Evolutionary conservation across 2,329 filamentous ascomycete species (phyloP).

Genomic region (Pseudovirgaria hyperparasitica): DNA sequence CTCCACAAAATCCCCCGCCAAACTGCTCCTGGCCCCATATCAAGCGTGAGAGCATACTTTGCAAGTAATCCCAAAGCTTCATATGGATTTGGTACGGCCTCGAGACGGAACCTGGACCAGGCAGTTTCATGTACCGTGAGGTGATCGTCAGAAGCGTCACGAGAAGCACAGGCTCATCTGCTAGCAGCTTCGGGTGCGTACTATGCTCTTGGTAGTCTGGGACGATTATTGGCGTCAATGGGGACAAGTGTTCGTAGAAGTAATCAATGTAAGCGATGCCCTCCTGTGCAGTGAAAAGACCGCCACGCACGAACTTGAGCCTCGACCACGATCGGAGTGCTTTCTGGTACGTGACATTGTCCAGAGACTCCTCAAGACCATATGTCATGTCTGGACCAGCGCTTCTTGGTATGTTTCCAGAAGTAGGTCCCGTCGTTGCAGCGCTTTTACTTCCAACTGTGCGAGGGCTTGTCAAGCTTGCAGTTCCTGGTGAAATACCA

Average conservation of each 20-base stretch:
- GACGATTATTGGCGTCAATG: constrained; percentile 84
- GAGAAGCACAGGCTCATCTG: constrained; percentile 83
- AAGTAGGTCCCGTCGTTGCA: constrained; percentile 8
- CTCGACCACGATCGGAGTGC: constrained; percentile 81
- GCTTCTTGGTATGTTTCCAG: constrained; percentile 13
- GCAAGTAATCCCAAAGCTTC: constrained; percentile 86
- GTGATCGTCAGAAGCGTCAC: constrained; percentile 86
- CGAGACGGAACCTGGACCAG: constrained; percentile 62
- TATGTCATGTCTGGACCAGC: constrained; percentile 12
- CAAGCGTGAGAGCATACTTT: constrained; percentile 88
- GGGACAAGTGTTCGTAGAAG: constrained; percentile 85
- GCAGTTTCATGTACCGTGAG: constrained; percentile 71
- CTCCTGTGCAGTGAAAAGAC: constrained; percentile 91
- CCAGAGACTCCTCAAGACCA: constrained; percentile 16
- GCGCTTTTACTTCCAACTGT: too few relatives aligned
- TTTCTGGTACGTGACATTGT: constrained; percentile 35
- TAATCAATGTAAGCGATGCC: constrained; percentile 91
- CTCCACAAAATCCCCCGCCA: constrained; percentile 72
- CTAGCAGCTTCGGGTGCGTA: constrained; percentile 66
- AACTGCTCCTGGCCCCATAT: constrained; percentile 96
- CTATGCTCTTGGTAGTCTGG: constrained; percentile 78
- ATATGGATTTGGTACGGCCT: constrained; percentile 88
- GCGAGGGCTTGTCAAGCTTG: constrained; percentile 23
- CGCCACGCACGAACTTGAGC: constrained; percentile 88
- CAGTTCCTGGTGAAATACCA: constrained; percentile 22